These are phyloP conservation scores for Aspergillus chevalieri DNA, from an alignment of 2,329 filamentous ascomycete genomes.

Conservation along the genomic window DNA sequence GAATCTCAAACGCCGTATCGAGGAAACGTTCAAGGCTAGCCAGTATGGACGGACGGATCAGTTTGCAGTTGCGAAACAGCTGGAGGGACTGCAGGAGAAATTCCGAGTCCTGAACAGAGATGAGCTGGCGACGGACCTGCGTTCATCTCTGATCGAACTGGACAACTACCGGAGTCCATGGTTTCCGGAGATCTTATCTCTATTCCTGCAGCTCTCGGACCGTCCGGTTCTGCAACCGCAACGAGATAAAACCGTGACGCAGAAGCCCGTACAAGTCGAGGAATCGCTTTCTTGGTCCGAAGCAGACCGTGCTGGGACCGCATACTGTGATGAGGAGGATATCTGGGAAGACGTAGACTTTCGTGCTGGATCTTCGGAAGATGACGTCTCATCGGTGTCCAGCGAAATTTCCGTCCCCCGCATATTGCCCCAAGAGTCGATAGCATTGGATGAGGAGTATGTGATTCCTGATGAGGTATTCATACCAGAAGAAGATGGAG, in stretches of 20 bases:
- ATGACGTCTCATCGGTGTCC: slow-evolving; percentile 28
- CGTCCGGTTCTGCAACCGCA: slow-evolving; percentile 66
- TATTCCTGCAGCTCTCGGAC: slow-evolving; percentile 77
- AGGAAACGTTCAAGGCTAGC: slow-evolving; percentile 30
- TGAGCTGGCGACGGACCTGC: slow-evolving; percentile 65
- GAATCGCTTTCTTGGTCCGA: slow-evolving; percentile 68
- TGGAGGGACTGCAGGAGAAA: slow-evolving; percentile 75
- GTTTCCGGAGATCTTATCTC: slow-evolving; percentile 70
- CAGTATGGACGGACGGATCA: slow-evolving; percentile 64
- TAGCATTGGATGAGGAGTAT: slow-evolving; percentile 26
- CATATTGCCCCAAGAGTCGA: slow-evolving; percentile 21
- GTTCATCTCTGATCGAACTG: slow-evolving; percentile 55
- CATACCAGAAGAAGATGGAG: slow-evolving; percentile 23
- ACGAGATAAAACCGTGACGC: slow-evolving; percentile 55
- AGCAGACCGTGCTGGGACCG: slow-evolving; percentile 68
- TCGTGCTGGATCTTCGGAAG: slow-evolving; percentile 33
- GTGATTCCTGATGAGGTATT: slow-evolving; percentile 29
- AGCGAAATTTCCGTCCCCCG: slow-evolving; percentile 26
- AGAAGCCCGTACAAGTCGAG: slow-evolving; percentile 44
- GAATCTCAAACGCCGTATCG: slow-evolving; percentile 24
- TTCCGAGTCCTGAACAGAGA: slow-evolving; percentile 76
- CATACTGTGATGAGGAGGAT: slow-evolving; percentile 44
- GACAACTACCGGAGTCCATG: slow-evolving; percentile 53
- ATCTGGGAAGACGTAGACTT: slow-evolving; percentile 39
- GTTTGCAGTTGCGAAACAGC: slow-evolving; percentile 60